Percentiles rank a stretch among this genome's conserved stretches.
phyloP scores from a whole-genome alignment of 352 stramenopile genomes.

The Elongisporangium anandrum region DNA sequence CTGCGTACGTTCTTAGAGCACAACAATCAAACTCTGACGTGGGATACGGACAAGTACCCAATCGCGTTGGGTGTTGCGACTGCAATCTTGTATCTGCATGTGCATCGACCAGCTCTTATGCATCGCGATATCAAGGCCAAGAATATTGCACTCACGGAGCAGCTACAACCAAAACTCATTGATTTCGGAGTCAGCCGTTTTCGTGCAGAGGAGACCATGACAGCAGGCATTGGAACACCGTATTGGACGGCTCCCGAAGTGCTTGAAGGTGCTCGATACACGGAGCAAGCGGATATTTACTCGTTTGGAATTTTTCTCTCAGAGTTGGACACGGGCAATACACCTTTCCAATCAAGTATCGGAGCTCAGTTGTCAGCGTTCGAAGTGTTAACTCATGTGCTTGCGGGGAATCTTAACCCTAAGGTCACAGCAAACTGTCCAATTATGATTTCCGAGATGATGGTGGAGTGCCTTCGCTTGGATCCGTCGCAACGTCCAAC shows the following conservation, averaged over 20 bases:
- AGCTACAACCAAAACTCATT: slow-evolving; percentile 66
- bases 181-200: slow-evolving; percentile 73
- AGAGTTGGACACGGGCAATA: slow-evolving; percentile 35
- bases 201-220: slow-evolving; percentile 10
- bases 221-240: slow-evolving; percentile 63
- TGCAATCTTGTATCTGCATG: slow-evolving; percentile 30
- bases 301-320: slow-evolving; percentile 56
- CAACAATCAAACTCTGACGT: slow-evolving; percentile 23
- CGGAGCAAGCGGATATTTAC: slow-evolving; percentile 69
- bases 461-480: slow-evolving; percentile 35
- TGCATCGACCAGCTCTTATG: slow-evolving; percentile 16
- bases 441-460: slow-evolving; percentile 24
- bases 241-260: slow-evolving; percentile 81
- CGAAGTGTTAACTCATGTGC: slow-evolving; percentile 36
- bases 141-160: slow-evolving; percentile 71
- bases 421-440: slow-evolving; percentile 20
- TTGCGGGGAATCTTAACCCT: slow-evolving; percentile 31
- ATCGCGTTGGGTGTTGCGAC: slow-evolving; percentile 16
- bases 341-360: slow-evolving; percentile 10
- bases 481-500: slow-evolving; percentile 33
- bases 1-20: slow-evolving; percentile 16
- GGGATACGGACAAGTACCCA: slow-evolving; percentile 23
- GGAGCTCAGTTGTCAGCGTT: slow-evolving; percentile 32
- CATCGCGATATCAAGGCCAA: slow-evolving; percentile 37
- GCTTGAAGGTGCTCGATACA: slow-evolving; percentile 45